Base-by-base conservation (phyloP, 768 basidiomycete genomes). In the Psilocybe subaeruginosa region DNA sequence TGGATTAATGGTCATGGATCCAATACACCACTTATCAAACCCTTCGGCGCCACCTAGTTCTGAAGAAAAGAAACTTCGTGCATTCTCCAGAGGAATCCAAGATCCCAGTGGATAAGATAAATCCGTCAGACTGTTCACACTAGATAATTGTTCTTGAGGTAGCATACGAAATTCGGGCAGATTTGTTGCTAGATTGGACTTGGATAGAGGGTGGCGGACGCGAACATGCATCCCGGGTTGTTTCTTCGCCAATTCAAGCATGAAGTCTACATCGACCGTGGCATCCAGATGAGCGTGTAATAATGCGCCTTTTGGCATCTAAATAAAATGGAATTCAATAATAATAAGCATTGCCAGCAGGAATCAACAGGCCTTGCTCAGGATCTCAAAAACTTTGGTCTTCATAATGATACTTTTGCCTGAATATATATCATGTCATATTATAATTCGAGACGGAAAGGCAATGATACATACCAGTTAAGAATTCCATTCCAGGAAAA, bases 251-350 rank as follows among this genome's bases (percentile, higher is more conserved):
- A 87, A 74, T 16, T 77, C 69, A 12, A 89, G 74, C 4, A 92
- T 75, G 23, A 78, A 75, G 17, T 75, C 68, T 0, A 78, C 80
- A 55, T 88, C 83, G 23, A 90, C 87, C 0, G 85, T 89, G 17
- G 89, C 87, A 66, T 90, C 90, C n/a, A 93, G 76, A 69, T 93
- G 91, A 0, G 80, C 84, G 65, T 93, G 91, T 12, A 93, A 76
- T 3, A 93, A 77, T 0, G 82, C 89, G 43, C 91, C 92, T 73
- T 92, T 93, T 2, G 91, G 91, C 89, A 93, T 91, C 88, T 90
- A 59, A 45, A n/a, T 17, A 17, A 57, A 45, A 7, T n/a, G n/a
- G 37, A 9, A 27, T 23, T 43, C 31, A 54, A 29, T 23, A 19
- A 17, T 27, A 33, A 33, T 35, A 3, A 14, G 8, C 12, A 31